A percentile compares a stretch with the other conserved stretches of the same genome.
Conservation (phyloP, 352 stramenopile genomes). For the Aphanomyces cochlioides region DNA sequence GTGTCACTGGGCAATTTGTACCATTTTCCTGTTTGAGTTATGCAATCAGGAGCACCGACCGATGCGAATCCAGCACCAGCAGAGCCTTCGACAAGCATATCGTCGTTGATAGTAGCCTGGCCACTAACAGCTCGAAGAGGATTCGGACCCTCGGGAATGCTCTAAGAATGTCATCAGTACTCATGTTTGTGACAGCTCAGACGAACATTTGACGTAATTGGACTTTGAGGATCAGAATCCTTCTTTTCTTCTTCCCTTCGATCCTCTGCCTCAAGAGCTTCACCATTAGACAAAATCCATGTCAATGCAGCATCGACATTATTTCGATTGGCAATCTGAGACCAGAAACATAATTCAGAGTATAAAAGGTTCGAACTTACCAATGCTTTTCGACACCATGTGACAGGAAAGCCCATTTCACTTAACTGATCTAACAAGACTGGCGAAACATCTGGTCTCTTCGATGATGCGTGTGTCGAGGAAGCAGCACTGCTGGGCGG, state of each 20-base stretch:
- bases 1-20: slow-evolving; percentile 12
- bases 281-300: slow-evolving; percentile 90
- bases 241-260: slow-evolving; percentile 72
- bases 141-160: slow-evolving; percentile 44
- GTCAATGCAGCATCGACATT: slow-evolving; percentile 90
- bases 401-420: slow-evolving; percentile 91
- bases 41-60: slow-evolving; percentile 74
- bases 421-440: slow-evolving; percentile 79
- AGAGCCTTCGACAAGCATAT: slow-evolving; percentile 82
- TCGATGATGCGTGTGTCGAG: slow-evolving; percentile 42
- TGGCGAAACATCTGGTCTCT: slow-evolving; percentile 57
- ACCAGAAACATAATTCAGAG: neutral
- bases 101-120: slow-evolving; percentile 81
- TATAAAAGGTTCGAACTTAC: slow-evolving; percentile 26
- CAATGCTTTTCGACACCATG: slow-evolving; percentile 90
- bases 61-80: slow-evolving; percentile 81
- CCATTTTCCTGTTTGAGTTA: slow-evolving; percentile 75
- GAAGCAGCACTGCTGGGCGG: slow-evolving; percentile 37
- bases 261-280: slow-evolving; percentile 85
- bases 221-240: slow-evolving; percentile 37
- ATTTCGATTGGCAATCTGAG: slow-evolving; percentile 63
- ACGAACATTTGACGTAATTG: slow-evolving; percentile 12
- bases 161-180: neutral
- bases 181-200: slow-evolving; percentile 35
- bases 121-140: slow-evolving; percentile 78